Conservation (phyloP, 345 rosid genomes). For the Litchi chinensis region DNA sequence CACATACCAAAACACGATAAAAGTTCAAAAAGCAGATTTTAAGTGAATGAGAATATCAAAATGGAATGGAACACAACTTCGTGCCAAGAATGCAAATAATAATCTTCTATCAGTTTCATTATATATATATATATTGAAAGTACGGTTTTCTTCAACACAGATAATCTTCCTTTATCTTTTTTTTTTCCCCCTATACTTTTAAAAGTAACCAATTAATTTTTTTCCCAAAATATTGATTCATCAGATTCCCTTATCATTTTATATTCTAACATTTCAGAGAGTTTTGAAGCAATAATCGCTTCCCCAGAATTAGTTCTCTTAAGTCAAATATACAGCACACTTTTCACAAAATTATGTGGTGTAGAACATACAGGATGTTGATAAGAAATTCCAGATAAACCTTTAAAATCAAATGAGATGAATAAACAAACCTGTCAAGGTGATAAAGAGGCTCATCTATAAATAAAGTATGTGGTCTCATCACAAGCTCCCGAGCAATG, state of each 20-base stretch:
- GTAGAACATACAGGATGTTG: not conserved
- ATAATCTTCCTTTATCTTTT: no score
- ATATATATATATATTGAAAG: no score
- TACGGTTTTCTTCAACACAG: no score
- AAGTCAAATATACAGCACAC: not conserved
- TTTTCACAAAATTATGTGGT: not conserved
- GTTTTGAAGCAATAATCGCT: not conserved
- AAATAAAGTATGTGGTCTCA: constrained; percentile 88
- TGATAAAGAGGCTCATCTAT: constrained; percentile 98
- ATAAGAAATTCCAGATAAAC: not conserved
- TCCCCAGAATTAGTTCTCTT: not conserved
- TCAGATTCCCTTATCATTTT: not conserved
- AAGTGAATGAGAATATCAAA: not conserved
- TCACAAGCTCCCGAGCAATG: constrained; percentile 98
- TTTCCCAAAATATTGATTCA: not conserved
- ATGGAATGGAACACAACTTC: not conserved
- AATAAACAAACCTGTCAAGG: constrained; percentile 71
- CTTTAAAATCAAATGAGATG: not conserved
- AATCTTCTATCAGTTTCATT: not conserved
- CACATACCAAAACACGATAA: not conserved
- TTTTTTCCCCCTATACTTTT: no score
- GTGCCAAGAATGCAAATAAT: not conserved
- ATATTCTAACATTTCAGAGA: not conserved
- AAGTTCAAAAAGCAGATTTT: not conserved
- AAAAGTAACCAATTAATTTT: not conserved